Conservation (phyloP, 1,139 yeast species). For the Taiozyma onychis region DNA sequence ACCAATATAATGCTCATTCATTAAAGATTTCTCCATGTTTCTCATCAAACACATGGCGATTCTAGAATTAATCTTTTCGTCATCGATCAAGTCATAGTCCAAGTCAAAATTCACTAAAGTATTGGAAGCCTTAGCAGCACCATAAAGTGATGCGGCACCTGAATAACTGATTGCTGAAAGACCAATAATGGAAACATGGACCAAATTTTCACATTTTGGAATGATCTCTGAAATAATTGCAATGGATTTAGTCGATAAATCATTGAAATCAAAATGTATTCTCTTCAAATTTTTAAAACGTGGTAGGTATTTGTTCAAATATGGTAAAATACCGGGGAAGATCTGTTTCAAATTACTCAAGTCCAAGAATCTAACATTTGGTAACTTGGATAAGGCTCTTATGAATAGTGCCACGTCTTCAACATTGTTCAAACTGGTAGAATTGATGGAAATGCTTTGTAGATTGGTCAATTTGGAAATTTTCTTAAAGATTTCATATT, state of each 20-base stretch:
- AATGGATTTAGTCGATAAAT: constrained; percentile 55
- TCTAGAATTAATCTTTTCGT: constrained; percentile 69
- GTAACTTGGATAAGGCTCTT: constrained; percentile 44
- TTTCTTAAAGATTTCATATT: background rate
- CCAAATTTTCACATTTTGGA: constrained; percentile 60
- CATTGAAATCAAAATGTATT: constrained; percentile 73
- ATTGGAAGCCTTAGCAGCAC: constrained; percentile 61
- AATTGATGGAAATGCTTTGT: constrained; percentile 63
- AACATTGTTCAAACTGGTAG: constrained; percentile 52
- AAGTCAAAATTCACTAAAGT: constrained; percentile 67
- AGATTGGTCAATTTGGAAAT: constrained; percentile 33
- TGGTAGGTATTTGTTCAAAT: constrained; percentile 60
- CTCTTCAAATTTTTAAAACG: constrained; percentile 58
- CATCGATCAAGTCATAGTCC: constrained; percentile 61
- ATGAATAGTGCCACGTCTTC: constrained; percentile 51
- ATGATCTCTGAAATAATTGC: constrained; percentile 66
- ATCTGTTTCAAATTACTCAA: constrained; percentile 66
- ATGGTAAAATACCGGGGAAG: constrained; percentile 66
- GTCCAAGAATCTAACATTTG: constrained; percentile 67
- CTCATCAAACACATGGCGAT: constrained; percentile 78
- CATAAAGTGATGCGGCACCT: constrained; percentile 63
- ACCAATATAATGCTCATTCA: constrained; percentile 29
- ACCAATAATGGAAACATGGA: constrained; percentile 74
- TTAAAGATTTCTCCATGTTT: constrained; percentile 65
- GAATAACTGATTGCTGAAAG: constrained; percentile 49